Evolutionary conservation across 371 early-diverging fungal species (phyloP).

Genomic region (Mucor velutinosus): DNA sequence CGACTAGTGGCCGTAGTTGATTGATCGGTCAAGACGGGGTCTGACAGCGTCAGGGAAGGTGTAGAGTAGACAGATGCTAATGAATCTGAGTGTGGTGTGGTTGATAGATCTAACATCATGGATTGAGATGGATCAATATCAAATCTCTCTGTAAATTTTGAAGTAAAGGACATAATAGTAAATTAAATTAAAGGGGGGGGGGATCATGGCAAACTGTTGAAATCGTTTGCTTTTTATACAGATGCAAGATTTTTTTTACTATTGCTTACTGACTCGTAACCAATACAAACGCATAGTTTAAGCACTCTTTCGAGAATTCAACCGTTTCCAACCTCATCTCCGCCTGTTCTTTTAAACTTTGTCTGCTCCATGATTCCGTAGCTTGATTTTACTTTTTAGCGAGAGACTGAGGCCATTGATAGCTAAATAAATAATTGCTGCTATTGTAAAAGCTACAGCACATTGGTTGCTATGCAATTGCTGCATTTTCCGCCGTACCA

Average conservation of each 20-base stretch:
- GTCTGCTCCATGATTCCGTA: not conserved
- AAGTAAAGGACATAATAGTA: slow-evolving; percentile 8
- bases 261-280: slow-evolving; percentile 3
- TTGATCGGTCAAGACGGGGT: not conserved
- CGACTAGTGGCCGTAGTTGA: not conserved
- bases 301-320: not conserved
- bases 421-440: not conserved
- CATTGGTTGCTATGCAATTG: not conserved
- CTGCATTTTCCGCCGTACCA: not conserved
- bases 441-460: not conserved
- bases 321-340: not conserved
- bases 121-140: slow-evolving; percentile 15
- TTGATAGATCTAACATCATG: not conserved
- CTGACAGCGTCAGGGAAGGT: not conserved
- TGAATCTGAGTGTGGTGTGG: not conserved
- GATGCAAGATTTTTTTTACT: not conserved
- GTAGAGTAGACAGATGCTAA: not conserved
- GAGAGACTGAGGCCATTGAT: not conserved
- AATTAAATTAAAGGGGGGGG: slow-evolving; percentile 1
- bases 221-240: not conserved
- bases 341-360: not conserved
- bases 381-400: not conserved
- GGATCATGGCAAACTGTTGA: not conserved
- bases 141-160: slow-evolving; percentile 21
- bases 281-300: slow-evolving; percentile 6